Evolutionary conservation across 2,329 filamentous ascomycete species (phyloP).

Genomic region (Pseudogymnoascus destructans): DNA sequence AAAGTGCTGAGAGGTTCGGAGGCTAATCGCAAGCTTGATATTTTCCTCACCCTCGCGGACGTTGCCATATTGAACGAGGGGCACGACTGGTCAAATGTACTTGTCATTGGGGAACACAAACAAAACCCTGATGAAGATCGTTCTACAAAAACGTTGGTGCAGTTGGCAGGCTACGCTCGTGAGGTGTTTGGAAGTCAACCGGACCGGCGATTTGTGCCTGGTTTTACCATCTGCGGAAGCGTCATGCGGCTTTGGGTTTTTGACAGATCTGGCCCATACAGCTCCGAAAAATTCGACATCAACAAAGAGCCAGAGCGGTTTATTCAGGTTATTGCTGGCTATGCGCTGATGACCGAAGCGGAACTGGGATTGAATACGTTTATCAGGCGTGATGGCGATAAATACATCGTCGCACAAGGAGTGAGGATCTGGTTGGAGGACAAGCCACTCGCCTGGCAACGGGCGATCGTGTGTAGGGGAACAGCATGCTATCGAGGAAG

Average conservation of each 20-base stretch:
- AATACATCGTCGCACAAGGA: background rate
- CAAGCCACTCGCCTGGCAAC: background rate
- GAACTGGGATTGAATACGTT: background rate
- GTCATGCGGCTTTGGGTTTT: slow-evolving; percentile 26
- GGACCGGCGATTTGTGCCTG: slow-evolving; percentile 24
- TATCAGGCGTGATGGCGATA: background rate
- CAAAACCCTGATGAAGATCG: slow-evolving; percentile 17
- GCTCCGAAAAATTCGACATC: background rate
- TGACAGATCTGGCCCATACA: slow-evolving; percentile 23
- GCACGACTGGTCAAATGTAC: slow-evolving; percentile 19
- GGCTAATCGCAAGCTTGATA: slow-evolving; percentile 20
- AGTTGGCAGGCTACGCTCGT: slow-evolving; percentile 19
- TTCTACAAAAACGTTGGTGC: slow-evolving; percentile 17
- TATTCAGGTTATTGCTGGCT: background rate
- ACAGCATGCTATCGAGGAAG: slow-evolving; percentile 19
- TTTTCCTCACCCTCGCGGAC: slow-evolving; percentile 17
- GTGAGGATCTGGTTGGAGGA: background rate
- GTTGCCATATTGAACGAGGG: slow-evolving; percentile 13
- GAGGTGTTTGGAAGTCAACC: slow-evolving; percentile 25
- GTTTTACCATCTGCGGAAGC: slow-evolving; percentile 21
- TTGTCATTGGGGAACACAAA: slow-evolving; percentile 19
- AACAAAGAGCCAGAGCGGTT: background rate
- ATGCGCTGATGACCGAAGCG: background rate
- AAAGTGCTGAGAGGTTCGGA: slow-evolving; percentile 19
- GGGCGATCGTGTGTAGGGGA: slow-evolving; percentile 12